A percentile compares a stretch with the other conserved stretches of the same genome.
Conservation (phyloP, 2,329 filamentous ascomycete genomes). For the Akanthomyces uredinophilus region DNA sequence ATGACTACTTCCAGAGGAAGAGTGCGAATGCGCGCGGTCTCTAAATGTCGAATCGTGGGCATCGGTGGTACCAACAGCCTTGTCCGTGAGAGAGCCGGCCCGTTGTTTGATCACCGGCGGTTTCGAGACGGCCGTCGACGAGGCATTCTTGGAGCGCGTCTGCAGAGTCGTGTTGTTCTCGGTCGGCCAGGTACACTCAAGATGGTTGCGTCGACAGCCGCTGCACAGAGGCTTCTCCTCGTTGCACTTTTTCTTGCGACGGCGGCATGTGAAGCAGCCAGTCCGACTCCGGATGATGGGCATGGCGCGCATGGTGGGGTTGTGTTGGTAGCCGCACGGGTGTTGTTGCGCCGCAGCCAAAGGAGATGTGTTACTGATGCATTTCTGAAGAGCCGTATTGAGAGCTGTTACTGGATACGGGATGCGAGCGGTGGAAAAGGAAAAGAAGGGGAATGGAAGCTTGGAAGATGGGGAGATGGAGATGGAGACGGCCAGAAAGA, state of each 20-base stretch:
- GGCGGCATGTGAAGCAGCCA: slow-evolving; percentile 45
- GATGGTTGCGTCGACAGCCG: slow-evolving; percentile 48
- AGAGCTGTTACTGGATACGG: too few species aligned
- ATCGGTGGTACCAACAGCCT: not conserved
- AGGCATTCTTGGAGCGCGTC: not conserved
- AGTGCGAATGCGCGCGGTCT: slow-evolving; percentile 1
- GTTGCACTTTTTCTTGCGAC: slow-evolving; percentile 51
- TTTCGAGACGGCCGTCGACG: not conserved
- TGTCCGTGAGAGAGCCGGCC: not conserved
- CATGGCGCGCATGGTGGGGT: slow-evolving; percentile 13
- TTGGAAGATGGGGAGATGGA: not conserved
- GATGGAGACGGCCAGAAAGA: not conserved
- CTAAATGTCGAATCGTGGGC: not conserved
- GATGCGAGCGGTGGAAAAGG: not conserved
- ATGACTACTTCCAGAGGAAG: slow-evolving; percentile 7
- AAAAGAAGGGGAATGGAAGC: slow-evolving; percentile 1
- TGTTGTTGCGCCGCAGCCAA: not conserved
- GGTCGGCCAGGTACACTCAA: slow-evolving; percentile 47
- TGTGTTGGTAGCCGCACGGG: not conserved
- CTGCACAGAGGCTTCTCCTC: slow-evolving; percentile 47
- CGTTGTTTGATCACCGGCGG: not conserved
- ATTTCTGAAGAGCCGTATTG: not conserved
- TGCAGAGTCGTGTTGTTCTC: slow-evolving; percentile 16
- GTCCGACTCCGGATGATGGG: slow-evolving; percentile 34
- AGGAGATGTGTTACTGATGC: not conserved